A percentile compares a stretch with the other conserved stretches of the same genome.
Evolutionary conservation across 257 asterid genomes (phyloP).

Genomic region (Paraleonurus japonicus): DNA sequence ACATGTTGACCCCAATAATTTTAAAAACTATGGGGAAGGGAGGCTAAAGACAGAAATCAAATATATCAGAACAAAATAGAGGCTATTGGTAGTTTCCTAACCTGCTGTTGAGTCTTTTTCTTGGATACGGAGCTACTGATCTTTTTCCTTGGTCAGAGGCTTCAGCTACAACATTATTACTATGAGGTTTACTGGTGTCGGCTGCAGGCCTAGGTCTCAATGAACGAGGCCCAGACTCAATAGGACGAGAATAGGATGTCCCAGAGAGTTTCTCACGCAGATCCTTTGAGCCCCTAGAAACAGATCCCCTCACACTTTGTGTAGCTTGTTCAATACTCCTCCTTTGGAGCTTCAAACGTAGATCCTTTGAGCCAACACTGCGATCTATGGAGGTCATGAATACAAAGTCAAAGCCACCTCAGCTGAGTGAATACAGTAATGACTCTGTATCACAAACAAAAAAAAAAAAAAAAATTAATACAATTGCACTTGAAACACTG

Average conservation of each 20-base stretch:
- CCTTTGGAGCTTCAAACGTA: conserved; percentile 76
- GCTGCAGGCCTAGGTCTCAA: conserved; percentile 41
- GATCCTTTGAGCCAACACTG: conserved; percentile 63
- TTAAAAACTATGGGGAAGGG: not conserved
- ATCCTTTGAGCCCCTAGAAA: conserved; percentile 59
- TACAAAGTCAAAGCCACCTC: conserved; percentile 19
- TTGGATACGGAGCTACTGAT: conserved; percentile 44
- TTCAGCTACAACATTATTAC: conserved; percentile 51
- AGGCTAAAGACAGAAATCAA: not conserved
- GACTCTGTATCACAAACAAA: conserved; percentile 24
- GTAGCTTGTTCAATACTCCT: conserved; percentile 48
- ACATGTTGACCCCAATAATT: not conserved
- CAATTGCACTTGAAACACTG: conserved; percentile 18
- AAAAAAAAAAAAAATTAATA: conserved; percentile 2
- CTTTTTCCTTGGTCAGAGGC: conserved; percentile 41
- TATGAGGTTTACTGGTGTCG: conserved; percentile 52
- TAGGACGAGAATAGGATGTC: conserved; percentile 41
- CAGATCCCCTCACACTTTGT: conserved; percentile 49
- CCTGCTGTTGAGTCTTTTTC: conserved; percentile 57
- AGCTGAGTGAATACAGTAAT: conserved; percentile 18
- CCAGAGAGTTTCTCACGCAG: conserved; percentile 84
- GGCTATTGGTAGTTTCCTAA: conserved; percentile 17
- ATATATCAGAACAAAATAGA: conserved; percentile 1
- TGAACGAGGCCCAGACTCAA: conserved; percentile 36
- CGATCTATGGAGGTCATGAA: conserved; percentile 43